Percentiles rank a stretch among this genome's conserved stretches.
phyloP scores from a whole-genome alignment of 164 flowering plant genomes.

The Tetracentron sinense region DNA sequence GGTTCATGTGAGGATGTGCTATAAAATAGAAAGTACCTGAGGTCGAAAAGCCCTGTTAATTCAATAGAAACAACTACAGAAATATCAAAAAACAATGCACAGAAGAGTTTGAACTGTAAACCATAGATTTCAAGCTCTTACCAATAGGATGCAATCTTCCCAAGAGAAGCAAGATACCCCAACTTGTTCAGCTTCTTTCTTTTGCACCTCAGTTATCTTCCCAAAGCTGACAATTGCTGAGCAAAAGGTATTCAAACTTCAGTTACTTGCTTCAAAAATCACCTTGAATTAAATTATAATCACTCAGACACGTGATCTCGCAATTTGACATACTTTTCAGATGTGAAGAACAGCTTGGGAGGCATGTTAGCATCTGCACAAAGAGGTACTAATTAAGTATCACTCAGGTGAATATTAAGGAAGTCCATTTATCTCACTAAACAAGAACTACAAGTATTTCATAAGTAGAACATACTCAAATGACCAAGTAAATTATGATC shows the following conservation, averaged over 20 bases:
- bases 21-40: too few species aligned
- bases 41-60: background rate
- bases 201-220: constrained; percentile 45
- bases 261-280: background rate
- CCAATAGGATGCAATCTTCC: constrained; percentile 70
- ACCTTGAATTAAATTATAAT: background rate
- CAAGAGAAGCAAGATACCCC: constrained; percentile 83
- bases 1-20: background rate
- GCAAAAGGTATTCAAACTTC: constrained; percentile 11
- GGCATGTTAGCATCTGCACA: constrained; percentile 71
- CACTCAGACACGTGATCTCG: background rate
- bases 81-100: background rate
- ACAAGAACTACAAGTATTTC: background rate
- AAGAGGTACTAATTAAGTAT: constrained; percentile 11
- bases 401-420: background rate
- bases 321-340: constrained; percentile 59
- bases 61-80: background rate
- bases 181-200: constrained; percentile 63
- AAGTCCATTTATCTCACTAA: background rate
- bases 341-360: constrained; percentile 49
- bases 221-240: constrained; percentile 93
- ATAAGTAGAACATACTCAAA: background rate
- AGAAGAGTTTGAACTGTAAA: background rate
- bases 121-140: constrained; percentile 21
- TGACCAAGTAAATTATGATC: background rate